These are phyloP conservation scores for Closterium sp. DNA, from an alignment of 139 green algal species.

Conservation along the genomic window DNA sequence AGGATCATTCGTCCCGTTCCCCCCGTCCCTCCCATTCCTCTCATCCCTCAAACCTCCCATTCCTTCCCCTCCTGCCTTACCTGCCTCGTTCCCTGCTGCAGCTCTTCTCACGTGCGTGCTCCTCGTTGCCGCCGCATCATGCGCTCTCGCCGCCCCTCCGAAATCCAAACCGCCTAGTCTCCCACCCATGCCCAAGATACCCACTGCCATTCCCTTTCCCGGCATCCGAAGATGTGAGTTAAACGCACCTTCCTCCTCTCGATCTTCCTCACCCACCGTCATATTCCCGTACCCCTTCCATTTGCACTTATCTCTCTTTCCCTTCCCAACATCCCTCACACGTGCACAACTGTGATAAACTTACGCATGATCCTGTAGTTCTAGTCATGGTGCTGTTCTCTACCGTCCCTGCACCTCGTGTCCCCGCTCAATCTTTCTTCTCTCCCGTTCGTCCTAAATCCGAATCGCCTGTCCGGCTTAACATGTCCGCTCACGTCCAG, in stretches of 20 bases:
- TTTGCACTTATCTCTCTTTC: too few species aligned
- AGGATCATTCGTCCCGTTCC: too few species aligned
- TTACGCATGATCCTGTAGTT: too few species aligned
- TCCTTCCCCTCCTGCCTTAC: neutral
- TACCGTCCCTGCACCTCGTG: too few species aligned
- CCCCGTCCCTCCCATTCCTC: neutral
- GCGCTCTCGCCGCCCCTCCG: neutral
- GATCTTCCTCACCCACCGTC: neutral
- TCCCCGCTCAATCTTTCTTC: too few species aligned
- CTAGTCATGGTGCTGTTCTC: too few species aligned
- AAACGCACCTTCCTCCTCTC: neutral
- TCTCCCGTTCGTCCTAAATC: too few species aligned
- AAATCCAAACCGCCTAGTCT: neutral
- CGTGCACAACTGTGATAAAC: too few species aligned
- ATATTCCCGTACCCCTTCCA: too few species aligned
- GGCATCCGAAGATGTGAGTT: neutral
- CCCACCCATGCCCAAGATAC: neutral
- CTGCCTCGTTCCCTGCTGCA: neutral
- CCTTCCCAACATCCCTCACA: too few species aligned
- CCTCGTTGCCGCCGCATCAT: neutral
- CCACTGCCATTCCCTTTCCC: neutral
- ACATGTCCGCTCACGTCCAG: too few species aligned
- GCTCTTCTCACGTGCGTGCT: neutral
- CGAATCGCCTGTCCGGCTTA: too few species aligned
- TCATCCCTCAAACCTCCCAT: neutral